These are phyloP conservation scores for Polychaeton citri DNA, from an alignment of 2,329 filamentous ascomycete genomes.

Conservation along the genomic window DNA sequence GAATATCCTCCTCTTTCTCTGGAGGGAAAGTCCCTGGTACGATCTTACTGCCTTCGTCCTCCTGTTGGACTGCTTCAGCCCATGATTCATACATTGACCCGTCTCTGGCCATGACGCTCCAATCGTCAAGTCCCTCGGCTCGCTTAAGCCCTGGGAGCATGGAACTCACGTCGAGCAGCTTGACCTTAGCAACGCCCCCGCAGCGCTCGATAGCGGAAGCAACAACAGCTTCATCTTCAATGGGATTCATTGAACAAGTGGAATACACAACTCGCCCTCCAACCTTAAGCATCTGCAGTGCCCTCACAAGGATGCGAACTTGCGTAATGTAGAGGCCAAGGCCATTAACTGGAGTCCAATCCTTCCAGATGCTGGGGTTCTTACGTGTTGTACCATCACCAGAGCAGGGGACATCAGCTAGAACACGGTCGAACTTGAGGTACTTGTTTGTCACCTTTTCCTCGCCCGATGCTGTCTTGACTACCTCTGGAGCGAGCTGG, in stretches of 20 bases:
- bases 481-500: constrained; percentile 47
- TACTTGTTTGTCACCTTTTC: constrained; percentile 43
- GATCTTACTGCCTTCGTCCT: constrained; percentile 54
- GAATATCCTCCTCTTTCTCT: constrained; percentile 46
- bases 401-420: constrained; percentile 93
- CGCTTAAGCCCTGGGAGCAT: constrained; percentile 66
- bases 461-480: constrained; percentile 32
- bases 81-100: constrained; percentile 68
- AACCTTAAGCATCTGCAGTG: constrained; percentile 89
- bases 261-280: constrained; percentile 94
- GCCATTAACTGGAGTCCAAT: constrained; percentile 81
- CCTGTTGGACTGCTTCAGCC: constrained; percentile 48
- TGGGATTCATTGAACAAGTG: constrained; percentile 96
- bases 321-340: constrained; percentile 80
- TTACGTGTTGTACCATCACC: constrained; percentile 90
- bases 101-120: constrained; percentile 85
- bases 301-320: constrained; percentile 76
- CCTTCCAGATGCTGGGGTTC: constrained; percentile 87
- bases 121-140: constrained; percentile 60
- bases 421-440: constrained; percentile 90
- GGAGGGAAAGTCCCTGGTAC: constrained; percentile 75
- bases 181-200: constrained; percentile 67
- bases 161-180: constrained; percentile 71
- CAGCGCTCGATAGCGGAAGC: constrained; percentile 80
- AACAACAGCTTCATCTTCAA: constrained; percentile 91